phyloP scores from a whole-genome alignment of 345 rosid genomes.

The Sisymbrium altissimum region DNA sequence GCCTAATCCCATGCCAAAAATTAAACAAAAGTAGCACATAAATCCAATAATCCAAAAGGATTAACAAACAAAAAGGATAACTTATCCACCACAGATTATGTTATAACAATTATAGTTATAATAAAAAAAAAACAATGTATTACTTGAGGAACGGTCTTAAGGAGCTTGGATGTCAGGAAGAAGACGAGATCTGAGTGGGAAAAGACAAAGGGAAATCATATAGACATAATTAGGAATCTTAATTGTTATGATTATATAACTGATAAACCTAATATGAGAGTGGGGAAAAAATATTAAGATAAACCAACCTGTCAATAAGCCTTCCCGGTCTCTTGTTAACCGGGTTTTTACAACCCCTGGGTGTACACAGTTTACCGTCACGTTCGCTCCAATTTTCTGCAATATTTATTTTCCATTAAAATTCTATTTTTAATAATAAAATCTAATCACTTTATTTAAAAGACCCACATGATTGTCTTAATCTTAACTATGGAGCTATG shows the following conservation, averaged over 20 bases:
- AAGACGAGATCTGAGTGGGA: conserved; percentile 63
- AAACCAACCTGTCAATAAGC: conserved; percentile 66
- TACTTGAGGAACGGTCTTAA: conserved; percentile 94
- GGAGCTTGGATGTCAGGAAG: conserved; percentile 75
- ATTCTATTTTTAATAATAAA: not conserved
- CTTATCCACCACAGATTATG: conserved; percentile 17
- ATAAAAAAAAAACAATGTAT: not conserved
- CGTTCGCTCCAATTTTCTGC: conserved; percentile 80
- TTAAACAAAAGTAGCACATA: conserved; percentile 12
- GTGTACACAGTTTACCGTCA: conserved; percentile 86
- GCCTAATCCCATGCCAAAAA: conserved; percentile 47
- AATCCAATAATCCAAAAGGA: not conserved
- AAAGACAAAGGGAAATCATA: conserved; percentile 18
- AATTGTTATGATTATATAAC: not conserved
- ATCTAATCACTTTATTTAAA: conserved; percentile 3
- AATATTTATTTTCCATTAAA: not conserved
- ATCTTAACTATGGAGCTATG: conserved; percentile 15
- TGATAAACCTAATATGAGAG: not conserved
- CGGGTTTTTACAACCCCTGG: conserved; percentile 94
- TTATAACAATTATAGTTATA: not conserved
- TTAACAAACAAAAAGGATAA: not conserved
- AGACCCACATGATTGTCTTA: conserved; percentile 28
- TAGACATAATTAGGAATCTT: conserved; percentile 10
- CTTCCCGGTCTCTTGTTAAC: conserved; percentile 91
- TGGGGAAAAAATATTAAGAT: not conserved